Conservation (phyloP, 2,329 filamentous ascomycete genomes). For the Xylariaceae sp. region DNA sequence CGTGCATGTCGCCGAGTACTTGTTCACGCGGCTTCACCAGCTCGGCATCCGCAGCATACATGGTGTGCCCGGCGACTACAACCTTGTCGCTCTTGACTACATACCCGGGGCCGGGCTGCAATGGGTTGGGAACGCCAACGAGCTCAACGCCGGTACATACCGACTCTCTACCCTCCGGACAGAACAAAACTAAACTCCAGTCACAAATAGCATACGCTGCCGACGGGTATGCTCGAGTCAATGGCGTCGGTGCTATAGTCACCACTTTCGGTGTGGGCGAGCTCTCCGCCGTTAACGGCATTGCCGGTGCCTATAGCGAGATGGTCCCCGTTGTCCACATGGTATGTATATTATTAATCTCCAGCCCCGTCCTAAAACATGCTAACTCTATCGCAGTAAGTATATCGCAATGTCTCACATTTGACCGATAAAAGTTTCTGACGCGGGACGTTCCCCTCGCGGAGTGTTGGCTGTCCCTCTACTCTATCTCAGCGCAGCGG, state of each 20-base stretch:
- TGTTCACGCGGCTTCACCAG: slow-evolving; percentile 61
- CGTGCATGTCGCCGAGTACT: slow-evolving; percentile 62
- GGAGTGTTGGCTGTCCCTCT: slow-evolving; percentile 49
- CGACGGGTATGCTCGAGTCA: slow-evolving; percentile 74
- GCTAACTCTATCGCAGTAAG: no score
- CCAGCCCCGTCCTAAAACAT: no score
- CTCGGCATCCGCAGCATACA: slow-evolving; percentile 63
- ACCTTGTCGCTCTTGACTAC: slow-evolving; percentile 65
- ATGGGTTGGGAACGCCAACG: slow-evolving; percentile 68
- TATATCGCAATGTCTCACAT: no score
- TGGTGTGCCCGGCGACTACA: slow-evolving; percentile 71
- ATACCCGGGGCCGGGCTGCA: slow-evolving; percentile 53
- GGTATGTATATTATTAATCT: no score
- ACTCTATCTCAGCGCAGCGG: slow-evolving; percentile 44
- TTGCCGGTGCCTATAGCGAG: slow-evolving; percentile 72
- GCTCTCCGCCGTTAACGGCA: slow-evolving; percentile 68
- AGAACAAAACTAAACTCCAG: slow-evolving; percentile 1
- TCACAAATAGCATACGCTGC: slow-evolving; percentile 61
- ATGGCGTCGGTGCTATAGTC: slow-evolving; percentile 64
- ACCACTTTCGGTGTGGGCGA: slow-evolving; percentile 76
- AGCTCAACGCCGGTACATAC: slow-evolving; percentile 61
- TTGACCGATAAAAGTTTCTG: no score
- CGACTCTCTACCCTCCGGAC: neutral
- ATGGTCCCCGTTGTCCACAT: slow-evolving; percentile 64
- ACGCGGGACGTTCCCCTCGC: no score